Base-by-base conservation (phyloP, 2,329 filamentous ascomycete genomes). In the Fusarium vanettenii region DNA sequence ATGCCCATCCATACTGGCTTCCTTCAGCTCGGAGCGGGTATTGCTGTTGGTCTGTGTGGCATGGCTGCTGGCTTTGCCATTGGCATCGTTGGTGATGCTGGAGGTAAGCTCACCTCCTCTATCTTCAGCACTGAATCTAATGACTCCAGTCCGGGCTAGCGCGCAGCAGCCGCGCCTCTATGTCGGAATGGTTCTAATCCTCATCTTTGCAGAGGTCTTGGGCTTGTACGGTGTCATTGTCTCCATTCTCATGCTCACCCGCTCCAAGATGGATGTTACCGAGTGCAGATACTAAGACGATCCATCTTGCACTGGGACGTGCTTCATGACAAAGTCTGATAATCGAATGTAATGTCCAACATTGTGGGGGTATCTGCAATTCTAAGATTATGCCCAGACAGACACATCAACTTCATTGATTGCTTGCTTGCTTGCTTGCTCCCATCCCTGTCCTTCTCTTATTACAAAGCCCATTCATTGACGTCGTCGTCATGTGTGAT, bases 401-500 rank as follows among this genome's bases (percentile, higher is more conserved):
- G 61, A 59, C 62, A 75, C 64, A 66, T 55, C 48, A 50, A 69
- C 60, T 56, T 63, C 61, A 73, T 56, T 74, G 43, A 27, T 61
- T 75, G 43, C 22, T 61, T 70, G 59, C 70, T 61, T 70, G 59
- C 70, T 71, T 56, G 59, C 60, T 71, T 50, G 50, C 60, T 70
- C 56, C 62, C 62, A 69, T 70, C 56, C 37, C 60, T 27, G 20
- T 71, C 37, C 67, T 60, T 52, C 63, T 60, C 55, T 67, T 64
- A 20, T 84, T 83, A 93, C 71, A 93, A 83, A 61, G 90, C 92
- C 97, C 97, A 99, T 79, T 97, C 95, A 66, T 92, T 90, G 73
- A 86, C 86, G 81, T 95, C 89, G 79, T 98, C 96, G 25, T 89
- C 88, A 6, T 88, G 85, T 39, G 89, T 90, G 66, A 98, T 90